Evolutionary conservation across 1,284 basidiomycete genomes (phyloP).

Genomic region (Thecaphora thlaspeos): DNA sequence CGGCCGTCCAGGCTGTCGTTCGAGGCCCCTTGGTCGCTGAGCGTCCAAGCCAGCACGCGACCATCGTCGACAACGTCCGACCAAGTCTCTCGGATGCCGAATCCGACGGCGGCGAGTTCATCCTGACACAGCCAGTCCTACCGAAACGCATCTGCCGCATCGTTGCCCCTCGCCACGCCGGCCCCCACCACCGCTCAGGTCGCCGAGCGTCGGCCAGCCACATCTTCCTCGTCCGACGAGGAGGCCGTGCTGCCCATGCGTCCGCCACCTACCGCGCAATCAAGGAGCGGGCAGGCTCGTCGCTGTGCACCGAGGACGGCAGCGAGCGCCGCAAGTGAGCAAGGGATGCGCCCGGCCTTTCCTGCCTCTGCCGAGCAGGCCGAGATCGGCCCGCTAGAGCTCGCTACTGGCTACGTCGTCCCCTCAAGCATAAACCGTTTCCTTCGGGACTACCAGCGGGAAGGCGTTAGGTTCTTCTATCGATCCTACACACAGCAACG

Average conservation of each 20-base stretch:
- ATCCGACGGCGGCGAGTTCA: background rate
- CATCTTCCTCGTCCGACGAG: constrained; percentile 15
- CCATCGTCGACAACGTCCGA: background rate
- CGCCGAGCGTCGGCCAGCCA: background rate
- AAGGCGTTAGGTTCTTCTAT: constrained; percentile 76
- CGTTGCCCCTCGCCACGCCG: background rate
- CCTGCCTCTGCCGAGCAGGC: constrained; percentile 10
- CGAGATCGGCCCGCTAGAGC: constrained; percentile 8
- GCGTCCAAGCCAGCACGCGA: too few species aligned
- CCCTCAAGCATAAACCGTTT: constrained; percentile 75
- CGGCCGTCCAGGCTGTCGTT: too few species aligned
- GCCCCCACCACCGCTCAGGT: background rate
- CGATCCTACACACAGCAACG: constrained; percentile 65
- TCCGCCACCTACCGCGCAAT: background rate
- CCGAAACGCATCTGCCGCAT: background rate
- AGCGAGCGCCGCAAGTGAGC: background rate
- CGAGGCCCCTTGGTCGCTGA: too few species aligned
- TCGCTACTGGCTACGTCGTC: constrained; percentile 59
- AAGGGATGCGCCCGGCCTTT: constrained; percentile 17
- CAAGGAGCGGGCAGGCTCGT: background rate
- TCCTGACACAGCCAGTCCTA: background rate
- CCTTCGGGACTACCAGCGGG: constrained; percentile 78
- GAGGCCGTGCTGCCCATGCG: constrained; percentile 9
- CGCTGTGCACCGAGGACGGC: too few species aligned
- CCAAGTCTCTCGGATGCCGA: background rate